These are phyloP conservation scores for Nyssa sinensis DNA, from an alignment of 148 eudicot species.

Conservation along the genomic window DNA sequence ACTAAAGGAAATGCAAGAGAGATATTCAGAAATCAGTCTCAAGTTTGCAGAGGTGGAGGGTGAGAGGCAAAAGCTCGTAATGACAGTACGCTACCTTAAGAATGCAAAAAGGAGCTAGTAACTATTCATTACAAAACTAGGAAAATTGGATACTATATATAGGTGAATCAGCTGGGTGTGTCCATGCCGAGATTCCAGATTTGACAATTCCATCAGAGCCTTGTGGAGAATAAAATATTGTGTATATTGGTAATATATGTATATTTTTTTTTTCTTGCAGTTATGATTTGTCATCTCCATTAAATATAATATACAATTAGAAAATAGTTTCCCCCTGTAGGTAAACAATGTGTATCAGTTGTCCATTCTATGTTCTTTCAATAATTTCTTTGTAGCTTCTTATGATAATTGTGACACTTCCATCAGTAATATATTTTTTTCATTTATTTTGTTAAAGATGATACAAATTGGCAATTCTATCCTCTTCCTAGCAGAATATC, in stretches of 20 bases:
- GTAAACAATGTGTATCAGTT: background rate
- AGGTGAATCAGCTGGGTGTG: background rate
- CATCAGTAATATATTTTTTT: background rate
- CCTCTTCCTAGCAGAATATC: background rate
- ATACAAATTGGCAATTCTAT: background rate
- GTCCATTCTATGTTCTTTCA: background rate
- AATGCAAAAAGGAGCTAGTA: conserved; percentile 52
- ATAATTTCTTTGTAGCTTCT: background rate
- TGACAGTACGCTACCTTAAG: conserved; percentile 71
- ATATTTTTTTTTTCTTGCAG: background rate
- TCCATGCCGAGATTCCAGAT: background rate
- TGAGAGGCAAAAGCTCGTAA: conserved; percentile 82
- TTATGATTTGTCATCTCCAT: background rate
- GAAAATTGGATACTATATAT: background rate
- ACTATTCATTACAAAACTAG: background rate
- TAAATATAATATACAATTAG: background rate
- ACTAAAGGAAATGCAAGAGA: conserved; percentile 83
- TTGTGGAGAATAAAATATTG: background rate
- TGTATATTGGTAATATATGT: conserved; percentile 1
- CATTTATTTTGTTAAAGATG: background rate
- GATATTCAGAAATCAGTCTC: conserved; percentile 89
- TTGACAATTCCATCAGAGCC: background rate
- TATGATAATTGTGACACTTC: background rate
- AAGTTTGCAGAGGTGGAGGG: conserved; percentile 99
- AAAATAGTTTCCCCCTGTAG: background rate